Evolutionary conservation across 768 basidiomycete species (phyloP), one percentile per base, ranked within the genome.

Genomic region (Pisolithus sp.): DNA sequence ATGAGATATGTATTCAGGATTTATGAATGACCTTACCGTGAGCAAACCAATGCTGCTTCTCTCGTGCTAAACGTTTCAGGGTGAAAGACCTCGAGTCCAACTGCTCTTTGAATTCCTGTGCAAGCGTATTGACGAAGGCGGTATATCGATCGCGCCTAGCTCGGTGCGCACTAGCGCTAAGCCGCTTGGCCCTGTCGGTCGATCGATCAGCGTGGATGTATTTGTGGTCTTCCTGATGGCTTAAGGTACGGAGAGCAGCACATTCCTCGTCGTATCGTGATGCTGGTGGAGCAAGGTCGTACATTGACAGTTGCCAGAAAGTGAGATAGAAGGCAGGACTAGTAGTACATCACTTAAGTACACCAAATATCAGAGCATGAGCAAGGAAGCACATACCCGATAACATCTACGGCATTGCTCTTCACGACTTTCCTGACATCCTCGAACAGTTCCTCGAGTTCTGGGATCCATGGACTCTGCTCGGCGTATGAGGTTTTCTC

Each of bases 241-340:
- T 86, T 26, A 86, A 70, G 4, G 76, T 69, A 36, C 80, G 76
- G 28, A 90, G 66, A 15, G 75, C 72, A 23, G 78, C 74, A 28
- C 81, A 79, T 61, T 93, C 88, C 61, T 89, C 85, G 42, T 89
- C 84, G 55, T 98, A 99, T 53, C 80, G 81, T 6, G 80, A 62
- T 17, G 77, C 74, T 0, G 94, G 93, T 12, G 89, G 86, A 1
- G 81, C 71, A 31, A 98, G 76, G 67, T 99, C 96, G 61, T 93
- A 90, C 31, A 88, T 86, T 1, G 91, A 87, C 48, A 98, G 69
- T 66, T 97, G 94, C 96, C 96, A 99, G 71, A 97, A 99, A 3
- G 94, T 93, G 43, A 90, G 70, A 62, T 93, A 97, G 71, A 99
- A 98, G 2, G 84, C 88, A 26, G 93, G 85, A 3, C 95, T 96